Base-by-base conservation (phyloP, 2,329 filamentous ascomycete genomes). In the Hymenoscyphus salicellus region DNA sequence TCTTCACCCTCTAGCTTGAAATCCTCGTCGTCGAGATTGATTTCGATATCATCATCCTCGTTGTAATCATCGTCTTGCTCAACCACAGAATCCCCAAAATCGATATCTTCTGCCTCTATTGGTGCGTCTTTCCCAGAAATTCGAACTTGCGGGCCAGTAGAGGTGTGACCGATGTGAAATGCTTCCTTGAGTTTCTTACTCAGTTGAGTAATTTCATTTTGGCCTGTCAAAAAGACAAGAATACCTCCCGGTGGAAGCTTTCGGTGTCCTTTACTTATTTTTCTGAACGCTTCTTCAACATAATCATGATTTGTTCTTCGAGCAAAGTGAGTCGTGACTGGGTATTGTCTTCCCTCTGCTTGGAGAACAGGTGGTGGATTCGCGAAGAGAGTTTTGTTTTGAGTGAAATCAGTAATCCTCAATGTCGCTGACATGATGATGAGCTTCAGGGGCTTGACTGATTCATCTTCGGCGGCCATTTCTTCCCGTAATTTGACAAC, bases 341-440 rank as follows among this genome's bases (percentile, higher is more conserved):
- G 87, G 74, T 92, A 94, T 74, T 99, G 94, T 49, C 95, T 87
- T 10, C 96, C 96, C 76, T 98, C 93, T 0, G 93, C 90, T 75
- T 97, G 87, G 0, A 99, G 83, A 1, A 98, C 85, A 0, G 93
- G 94, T 0, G 95, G 95, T 2, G 91, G 84, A 0, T 81, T 83
- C 3, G 88, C 81, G 77, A 99, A 99, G 0, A 99, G 81, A 17
- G 84, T 88, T 8, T 86, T 80, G 73, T 99, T 98, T 74, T 92
- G 86, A 0, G 92, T 92, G 71, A 99, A 91, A 74, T 98, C 94
- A 14, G 92, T 91, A 56, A 98, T 91, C 65, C 93, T 85, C 38
- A 99, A 82, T 1, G 95, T 99, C 55, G 95, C 95, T 65, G 94
- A 98, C 96, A 99, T 99, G 78, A 99, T 96, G 65, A 99, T 86